A percentile compares a stretch with the other conserved stretches of the same genome.
Evolutionary conservation across 2,329 filamentous ascomycete species (phyloP).

Genomic region (Myrmaecium sp.): DNA sequence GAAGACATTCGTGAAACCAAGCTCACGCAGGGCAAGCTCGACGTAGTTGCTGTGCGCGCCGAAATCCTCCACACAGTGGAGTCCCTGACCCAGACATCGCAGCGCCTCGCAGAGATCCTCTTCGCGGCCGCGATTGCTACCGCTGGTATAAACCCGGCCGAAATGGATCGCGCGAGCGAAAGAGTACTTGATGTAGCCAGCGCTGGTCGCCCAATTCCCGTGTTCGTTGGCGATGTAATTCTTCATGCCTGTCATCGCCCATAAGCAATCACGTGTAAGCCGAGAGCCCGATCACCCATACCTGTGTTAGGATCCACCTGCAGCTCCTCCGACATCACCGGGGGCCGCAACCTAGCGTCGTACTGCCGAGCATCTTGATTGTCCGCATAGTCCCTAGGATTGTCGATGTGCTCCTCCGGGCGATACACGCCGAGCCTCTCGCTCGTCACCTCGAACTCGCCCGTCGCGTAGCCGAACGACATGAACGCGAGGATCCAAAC

Average conservation of each 20-base stretch:
- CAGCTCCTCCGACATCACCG: constrained; percentile 38
- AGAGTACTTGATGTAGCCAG: constrained; percentile 52
- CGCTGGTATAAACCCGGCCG: constrained; percentile 29
- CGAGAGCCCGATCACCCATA: constrained; percentile 3
- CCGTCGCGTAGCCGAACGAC: constrained; percentile 39
- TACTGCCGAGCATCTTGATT: constrained; percentile 68
- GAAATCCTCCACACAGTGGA: constrained; percentile 38
- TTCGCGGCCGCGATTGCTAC: constrained; percentile 22
- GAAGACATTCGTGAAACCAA: constrained; percentile 35
- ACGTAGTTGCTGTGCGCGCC: constrained; percentile 38
- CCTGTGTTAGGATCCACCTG: constrained; percentile 27
- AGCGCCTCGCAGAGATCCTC: constrained; percentile 32
- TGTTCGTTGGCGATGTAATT: constrained; percentile 93
- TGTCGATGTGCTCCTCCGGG: constrained; percentile 39
- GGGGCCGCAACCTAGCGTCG: constrained; percentile 66
- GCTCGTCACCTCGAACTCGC: constrained; percentile 38
- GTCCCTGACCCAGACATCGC: constrained; percentile 33
- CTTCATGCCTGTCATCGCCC: constrained; percentile 57
- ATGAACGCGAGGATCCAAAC: constrained; percentile 39
- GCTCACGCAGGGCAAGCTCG: constrained; percentile 33
- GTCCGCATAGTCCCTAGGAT: constrained; percentile 34
- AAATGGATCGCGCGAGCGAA: constrained; percentile 32
- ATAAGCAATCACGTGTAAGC: not conserved
- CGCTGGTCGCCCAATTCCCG: constrained; percentile 76
- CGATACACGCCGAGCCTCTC: constrained; percentile 31